Evolutionary conservation across 75 land plant genomes (phyloP), one percentile per base, ranked within the genome.

Genomic region (Larix kaempferi): DNA sequence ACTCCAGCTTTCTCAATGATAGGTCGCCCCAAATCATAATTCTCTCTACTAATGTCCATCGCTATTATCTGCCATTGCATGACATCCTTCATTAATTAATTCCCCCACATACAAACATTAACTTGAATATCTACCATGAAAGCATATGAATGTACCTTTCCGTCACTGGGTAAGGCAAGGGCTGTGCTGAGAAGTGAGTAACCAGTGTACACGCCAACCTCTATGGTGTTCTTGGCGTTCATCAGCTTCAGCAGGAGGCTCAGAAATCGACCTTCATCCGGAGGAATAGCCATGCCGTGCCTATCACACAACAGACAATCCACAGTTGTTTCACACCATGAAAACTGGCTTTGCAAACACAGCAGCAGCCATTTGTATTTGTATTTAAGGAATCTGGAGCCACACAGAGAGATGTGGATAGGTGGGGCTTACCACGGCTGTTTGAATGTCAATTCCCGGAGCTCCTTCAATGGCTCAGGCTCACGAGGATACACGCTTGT

Each of bases 121-220:
- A 2, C 1, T 10, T 49, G 10, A 10, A 1, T 49, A 0, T 10
- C 10, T 10, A 11, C 12, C 10, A 49, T 39, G 41, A 39, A 39
- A 11, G 54, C 10, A 11, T 49, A 8, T 49, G 54, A 49, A 8
- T 10, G 12, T 61, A 89, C 96, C 82, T 81, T 89, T 41, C 94
- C 96, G 64, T 94, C 94, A 22, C 86, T 84, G 4, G 96, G 96
- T 21, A 93, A 73, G 7, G 96, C 94, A 12, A 93, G 92, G n/a
- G 96, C 96, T 27, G 96, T 91, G 79, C 86, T 60, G 54, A 91
- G 91, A 66, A 93, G 94, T 3, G 94, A 93, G 73, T 93, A 93
- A 17, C 94, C 98, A 29, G 98, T 91, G 77, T 80, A 91, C 13
- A 89, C 92, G 10, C 92, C 94, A n/a, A 89, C 73, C 81, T 91